Conservation (phyloP, 2,329 filamentous ascomycete genomes). For the Ascochyta pisi region DNA sequence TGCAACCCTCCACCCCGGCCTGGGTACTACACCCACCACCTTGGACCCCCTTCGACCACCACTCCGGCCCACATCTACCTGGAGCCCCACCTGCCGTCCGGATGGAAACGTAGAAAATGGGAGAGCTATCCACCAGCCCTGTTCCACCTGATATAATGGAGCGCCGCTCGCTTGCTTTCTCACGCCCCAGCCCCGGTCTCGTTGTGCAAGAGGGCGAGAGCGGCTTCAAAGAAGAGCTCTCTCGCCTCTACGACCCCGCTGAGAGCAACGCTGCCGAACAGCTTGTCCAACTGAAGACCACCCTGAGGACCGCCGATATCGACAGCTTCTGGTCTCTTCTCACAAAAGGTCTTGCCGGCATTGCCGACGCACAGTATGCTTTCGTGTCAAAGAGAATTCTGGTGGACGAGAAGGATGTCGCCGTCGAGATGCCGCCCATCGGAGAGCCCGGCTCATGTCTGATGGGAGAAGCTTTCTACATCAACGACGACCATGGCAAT, state of each 20-base stretch:
- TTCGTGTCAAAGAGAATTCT: conserved; percentile 72
- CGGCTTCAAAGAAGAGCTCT: conserved; percentile 51
- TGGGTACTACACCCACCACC: conserved; percentile 4
- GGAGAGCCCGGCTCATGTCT: conserved; percentile 68
- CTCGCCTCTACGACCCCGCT: conserved; percentile 46
- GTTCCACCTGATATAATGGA: conserved; percentile 51
- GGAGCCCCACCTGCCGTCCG: conserved; percentile 24
- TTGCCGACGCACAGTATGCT: conserved; percentile 70
- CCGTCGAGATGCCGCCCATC: conserved; percentile 66
- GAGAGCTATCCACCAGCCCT: conserved; percentile 34
- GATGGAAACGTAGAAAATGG: conserved; percentile 41
- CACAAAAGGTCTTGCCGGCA: conserved; percentile 68
- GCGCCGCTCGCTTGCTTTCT: conserved; percentile 53
- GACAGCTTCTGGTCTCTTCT: conserved; percentile 70
- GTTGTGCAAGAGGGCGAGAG: conserved; percentile 54
- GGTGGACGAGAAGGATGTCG: conserved; percentile 63
- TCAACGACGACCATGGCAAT: conserved; percentile 65
- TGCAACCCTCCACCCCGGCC: conserved; percentile 8
- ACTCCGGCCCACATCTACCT: conserved; percentile 18
- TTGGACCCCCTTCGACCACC: conserved; percentile 18
- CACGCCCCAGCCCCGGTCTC: conserved; percentile 50
- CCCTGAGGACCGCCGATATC: conserved; percentile 59
- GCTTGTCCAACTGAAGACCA: conserved; percentile 65
- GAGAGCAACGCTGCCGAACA: conserved; percentile 69
- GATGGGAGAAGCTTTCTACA: conserved; percentile 71